Base-by-base conservation (phyloP, 768 basidiomycete species). In the Multifurca ochricompacta region DNA sequence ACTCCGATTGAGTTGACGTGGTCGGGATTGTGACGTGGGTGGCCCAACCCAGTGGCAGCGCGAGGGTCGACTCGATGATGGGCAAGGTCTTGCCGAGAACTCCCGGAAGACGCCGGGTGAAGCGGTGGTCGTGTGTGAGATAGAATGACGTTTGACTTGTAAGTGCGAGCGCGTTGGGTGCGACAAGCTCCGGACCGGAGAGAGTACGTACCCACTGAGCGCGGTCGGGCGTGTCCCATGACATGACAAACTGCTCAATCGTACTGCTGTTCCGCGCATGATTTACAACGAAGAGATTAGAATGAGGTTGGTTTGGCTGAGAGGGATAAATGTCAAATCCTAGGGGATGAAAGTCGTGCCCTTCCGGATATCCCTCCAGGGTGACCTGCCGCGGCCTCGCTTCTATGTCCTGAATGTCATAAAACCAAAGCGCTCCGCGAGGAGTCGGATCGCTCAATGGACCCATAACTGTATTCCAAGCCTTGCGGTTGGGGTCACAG, bases 381-480 rank as follows among this genome's bases (percentile, higher is more conserved):
- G 68, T 58, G 32, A 85, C 59, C 11, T 71, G 75, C 21, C 70
- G 69, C 1, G 76, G 67, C 39, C 64, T 59, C 9, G 55, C 31
- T 18, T 60, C 34, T 8, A 59, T 62, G 6, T 25, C 27, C 6
- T 64, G 59, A 5, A 53, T 48, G 36, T 36, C 21, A 23, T 82
- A 77, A 4, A 85, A 43, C 77, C 85, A 89, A 21, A 89, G 69
- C 3, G 73, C 70, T 0, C 83, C 87, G n/a, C 66, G 74, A 4
- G 80, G 78, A 4, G 68, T 62, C 1, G 86, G 83, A 61, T 86
- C 68, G 0, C 58, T 66, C 45, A 89, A 64, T 6, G 87, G 86
- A 0, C 87, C 87, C 80, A 85, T 81, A 42, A 80, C 86, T 6
- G 85, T 87, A 64, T 89, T 89, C 87, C 87, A 89, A 25, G 72